Base-by-base conservation (phyloP, 2,329 filamentous ascomycete genomes). In the Phyllosticta capitalensis region DNA sequence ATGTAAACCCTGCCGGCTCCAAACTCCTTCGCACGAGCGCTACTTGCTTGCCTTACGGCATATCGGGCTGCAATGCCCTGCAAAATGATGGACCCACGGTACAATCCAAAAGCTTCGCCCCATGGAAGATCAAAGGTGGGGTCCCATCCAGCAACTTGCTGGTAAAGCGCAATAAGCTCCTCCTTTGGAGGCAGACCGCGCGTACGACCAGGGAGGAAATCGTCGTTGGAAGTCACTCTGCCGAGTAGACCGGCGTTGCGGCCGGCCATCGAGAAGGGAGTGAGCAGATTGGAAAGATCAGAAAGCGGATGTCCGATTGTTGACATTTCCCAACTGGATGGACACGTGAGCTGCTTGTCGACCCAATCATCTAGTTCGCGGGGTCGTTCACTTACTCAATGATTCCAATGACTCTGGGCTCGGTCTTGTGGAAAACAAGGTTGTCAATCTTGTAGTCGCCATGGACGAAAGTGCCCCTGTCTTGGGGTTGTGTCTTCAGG, bases 301-400 rank as follows among this genome's bases (percentile, higher is more conserved):
- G 89, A 92, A 21, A 97, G 82, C 1, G 94, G 94, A 72, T 99
- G 92, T n/a, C 94, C 94, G 58, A 96, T 86, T 0, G 94, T 97
- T 38, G 90, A 91, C 90, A 99, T 96, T 77, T 97, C 94, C 92
- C 92, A 97, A 76, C 67, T 68, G 60, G 5, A 54, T 6, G 17
- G 50, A 62, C 5, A 24, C 9, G 51, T 58, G 61, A 49, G 20
- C 28, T 62, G 20, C 94, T 92, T 58, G 96, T 86, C 0, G 94
- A 97, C 33, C 90, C 91, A 90, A 97, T 95, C 77, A 97, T 94
- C 94, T 92, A 97, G 76, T 67, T 68, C 19, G 24, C 19, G 2
- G 17, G 20, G n/a, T 14, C 10, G 19, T 2, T 33, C 4, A 75
- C 82, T 71, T 73, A 88, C 82, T 99, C 94, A 5, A 97, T 76